phyloP scores from a whole-genome alignment of 371 early-diverging fungal species.

The Mucor irregularis region DNA sequence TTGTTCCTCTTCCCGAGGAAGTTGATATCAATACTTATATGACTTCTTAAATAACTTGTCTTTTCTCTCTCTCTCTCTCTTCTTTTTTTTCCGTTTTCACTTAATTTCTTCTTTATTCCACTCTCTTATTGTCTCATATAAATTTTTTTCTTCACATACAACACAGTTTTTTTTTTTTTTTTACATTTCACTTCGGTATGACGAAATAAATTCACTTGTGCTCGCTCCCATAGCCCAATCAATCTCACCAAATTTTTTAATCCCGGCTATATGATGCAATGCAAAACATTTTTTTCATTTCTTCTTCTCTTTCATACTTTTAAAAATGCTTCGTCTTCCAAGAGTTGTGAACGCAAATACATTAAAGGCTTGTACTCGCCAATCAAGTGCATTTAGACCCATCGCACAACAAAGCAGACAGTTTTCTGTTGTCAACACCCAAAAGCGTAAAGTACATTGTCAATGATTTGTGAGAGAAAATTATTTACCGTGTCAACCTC shows the following conservation, averaged over 20 bases:
- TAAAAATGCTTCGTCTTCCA: constrained; percentile 8
- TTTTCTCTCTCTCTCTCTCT: not conserved
- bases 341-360: constrained; percentile 1
- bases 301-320: not conserved
- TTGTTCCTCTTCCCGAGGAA: constrained; percentile 85
- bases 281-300: not conserved
- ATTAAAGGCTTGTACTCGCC: not conserved
- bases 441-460: constrained; percentile 1
- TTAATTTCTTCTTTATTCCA: not conserved
- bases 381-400: not conserved
- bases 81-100: not conserved
- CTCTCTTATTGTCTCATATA: not conserved
- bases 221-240: no score
- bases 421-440: not conserved
- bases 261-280: no score
- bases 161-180: not conserved
- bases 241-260: no score
- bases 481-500: not conserved
- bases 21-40: constrained; percentile 82
- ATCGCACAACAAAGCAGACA: not conserved
- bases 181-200: no score
- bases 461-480: not conserved
- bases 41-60: constrained; percentile 25
- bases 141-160: not conserved
- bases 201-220: no score